Evolutionary conservation across 768 basidiomycete genomes (phyloP), one percentile per base, ranked within the genome.

Genomic region (Infundibulicybe gibba): DNA sequence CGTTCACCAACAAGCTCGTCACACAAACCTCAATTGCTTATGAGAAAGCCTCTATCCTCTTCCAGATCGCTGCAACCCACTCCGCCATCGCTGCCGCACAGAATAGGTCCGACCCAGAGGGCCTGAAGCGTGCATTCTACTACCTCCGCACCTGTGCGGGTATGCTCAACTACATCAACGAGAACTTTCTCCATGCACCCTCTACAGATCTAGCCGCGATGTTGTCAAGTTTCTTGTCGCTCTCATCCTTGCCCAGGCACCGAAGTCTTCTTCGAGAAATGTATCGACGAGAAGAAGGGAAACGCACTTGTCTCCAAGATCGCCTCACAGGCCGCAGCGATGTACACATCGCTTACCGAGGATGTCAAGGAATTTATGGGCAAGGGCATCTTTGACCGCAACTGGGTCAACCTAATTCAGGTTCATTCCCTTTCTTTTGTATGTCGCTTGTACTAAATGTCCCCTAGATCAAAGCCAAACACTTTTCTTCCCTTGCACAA

Each of bases 121-220:
- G 94, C 15, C 66, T 92, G 57, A 98, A 97, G 67, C 82, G 92
- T 31, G 83, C 95, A 0, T 99, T 97, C 70, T 81, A 91, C 67
- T 94, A 92, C 67, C 90, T 92, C 57, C 75, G 87, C 14, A 83
- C 88, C 10, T 85, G 89, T 35, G 91, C 94, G 2, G 97, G 97
- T 15, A 97, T 99, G 92, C 81, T 97, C 60, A 92, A 85, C 5
- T 99, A 98, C 64, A 94, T 99, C 73, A 97, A 98, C 70, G 97
- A 99, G 66, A 97, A 99, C 77, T 99, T 99, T 65, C 72, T 99
- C 0, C 97, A 99, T 58, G 97, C 95, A 0, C 97, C 97, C 0
- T 93, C 90, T 16, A 97, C 91, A 1, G 97, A 98, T 68, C 80
- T 98, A 87, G 86, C 58, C 78, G 92, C 15, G 95, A 98, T 49